Base-by-base conservation (phyloP, 306 rosid genomes). In the Rubus idaeus region DNA sequence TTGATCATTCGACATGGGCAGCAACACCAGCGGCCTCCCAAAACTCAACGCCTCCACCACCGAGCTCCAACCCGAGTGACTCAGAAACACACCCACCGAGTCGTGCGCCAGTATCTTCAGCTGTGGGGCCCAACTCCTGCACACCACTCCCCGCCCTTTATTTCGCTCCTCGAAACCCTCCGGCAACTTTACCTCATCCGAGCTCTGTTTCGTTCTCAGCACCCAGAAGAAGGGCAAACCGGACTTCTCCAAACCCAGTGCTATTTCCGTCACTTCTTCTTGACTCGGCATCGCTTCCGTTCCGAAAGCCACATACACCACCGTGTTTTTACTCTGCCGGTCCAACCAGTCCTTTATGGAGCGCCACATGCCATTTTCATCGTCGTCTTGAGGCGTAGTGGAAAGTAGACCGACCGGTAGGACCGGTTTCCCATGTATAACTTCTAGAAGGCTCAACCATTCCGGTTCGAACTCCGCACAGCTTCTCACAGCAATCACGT, bases 241-340 rank as follows among this genome's bases (percentile, higher is more conserved):
- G 0, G 89, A 85, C 17, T 71, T 71, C 44, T 87, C 89, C 45
- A 89, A 65, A 2, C 90, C 93, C 0, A 81, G 26, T 17, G 93
- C 90, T 44, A 89, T 78, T 70, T 81, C 65, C 6, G 65, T 58
- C 12, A 39, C 65, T 23, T 58, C 65, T 17, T 58, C 40, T 60
- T 60, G 65, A 9, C 83, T 81, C 16, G 81, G 85, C 45, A 76
- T 73, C 3, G 81, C 89, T 76, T 89, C 87, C 11, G 86, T 83
- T 10, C 90, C 89, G 12, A 87, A 85, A 0, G 93, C 93, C 2
- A 85, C 88, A 41, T 87, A 89, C 40, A 89, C 84, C 45, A 85
- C 89, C 0, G 71, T 70, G 1, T 69, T 67, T 44, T 53, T 68
- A 6, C 2, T 23, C 23, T 87, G 85, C 23, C 53, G 60, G 78